A percentile compares a stretch with the other conserved stretches of the same genome.
phyloP scores from a whole-genome alignment of 345 rosid genomes.

The Eutrema japonicum region DNA sequence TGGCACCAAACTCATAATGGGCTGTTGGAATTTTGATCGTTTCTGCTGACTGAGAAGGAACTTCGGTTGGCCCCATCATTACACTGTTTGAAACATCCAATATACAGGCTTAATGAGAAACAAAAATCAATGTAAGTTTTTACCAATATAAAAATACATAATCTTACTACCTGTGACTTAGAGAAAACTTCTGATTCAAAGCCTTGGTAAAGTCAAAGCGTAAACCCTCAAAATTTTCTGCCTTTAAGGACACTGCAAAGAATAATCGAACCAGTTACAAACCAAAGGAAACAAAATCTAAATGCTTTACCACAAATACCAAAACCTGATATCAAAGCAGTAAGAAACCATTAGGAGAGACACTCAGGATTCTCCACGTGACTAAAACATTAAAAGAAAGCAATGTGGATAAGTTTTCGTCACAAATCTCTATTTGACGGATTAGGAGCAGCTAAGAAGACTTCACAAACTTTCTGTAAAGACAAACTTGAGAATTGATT shows the following conservation, averaged over 20 bases:
- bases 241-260: slow-evolving; percentile 90
- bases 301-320: slow-evolving; percentile 13
- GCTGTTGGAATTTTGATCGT: slow-evolving; percentile 87
- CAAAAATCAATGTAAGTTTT: neutral
- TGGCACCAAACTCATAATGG: slow-evolving; percentile 94
- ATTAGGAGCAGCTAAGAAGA: neutral
- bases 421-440: neutral
- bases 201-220: slow-evolving; percentile 94
- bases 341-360: slow-evolving; percentile 15
- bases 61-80: slow-evolving; percentile 86
- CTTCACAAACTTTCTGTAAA: neutral
- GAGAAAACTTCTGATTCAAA: slow-evolving; percentile 81
- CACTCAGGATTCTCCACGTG: neutral
- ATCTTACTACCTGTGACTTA: slow-evolving; percentile 74
- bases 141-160: neutral
- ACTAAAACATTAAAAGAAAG: neutral
- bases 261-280: slow-evolving; percentile 17
- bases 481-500: neutral
- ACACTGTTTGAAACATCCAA: slow-evolving; percentile 56
- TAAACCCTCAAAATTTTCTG: slow-evolving; percentile 91
- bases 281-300: neutral
- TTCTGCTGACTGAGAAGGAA: slow-evolving; percentile 90
- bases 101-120: slow-evolving; percentile 20
- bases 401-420: neutral
- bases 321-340: slow-evolving; percentile 13